phyloP scores from a whole-genome alignment of 345 rosid genomes.

The Eucalyptus regnans region DNA sequence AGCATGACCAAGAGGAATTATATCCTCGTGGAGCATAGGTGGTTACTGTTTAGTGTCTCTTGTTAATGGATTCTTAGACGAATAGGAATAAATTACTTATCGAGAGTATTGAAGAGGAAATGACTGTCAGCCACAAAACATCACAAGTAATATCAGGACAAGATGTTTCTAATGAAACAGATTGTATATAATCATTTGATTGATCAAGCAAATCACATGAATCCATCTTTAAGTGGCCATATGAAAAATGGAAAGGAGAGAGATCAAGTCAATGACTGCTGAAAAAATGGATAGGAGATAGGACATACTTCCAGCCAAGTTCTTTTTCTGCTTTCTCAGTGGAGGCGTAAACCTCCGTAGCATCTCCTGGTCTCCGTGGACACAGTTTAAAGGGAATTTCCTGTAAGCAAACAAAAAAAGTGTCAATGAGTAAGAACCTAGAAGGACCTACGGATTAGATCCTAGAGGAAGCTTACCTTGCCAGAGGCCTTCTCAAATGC shows the following conservation, averaged over 20 bases:
- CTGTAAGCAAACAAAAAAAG: constrained; percentile 19
- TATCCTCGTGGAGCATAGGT: not conserved
- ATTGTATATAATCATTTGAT: not conserved
- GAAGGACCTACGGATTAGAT: not conserved
- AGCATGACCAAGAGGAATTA: not conserved
- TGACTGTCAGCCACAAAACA: not conserved
- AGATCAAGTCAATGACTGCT: not conserved
- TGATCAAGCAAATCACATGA: not conserved
- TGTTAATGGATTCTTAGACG: not conserved
- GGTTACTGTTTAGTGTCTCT: not conserved
- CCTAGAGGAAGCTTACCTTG: constrained; percentile 32
- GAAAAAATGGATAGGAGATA: not conserved
- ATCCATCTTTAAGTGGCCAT: not conserved
- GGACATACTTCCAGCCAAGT: constrained; percentile 87
- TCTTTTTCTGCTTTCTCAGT: constrained; percentile 67
- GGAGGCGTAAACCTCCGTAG: constrained; percentile 79
- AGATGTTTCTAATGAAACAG: not conserved
- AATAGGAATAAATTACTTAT: not conserved
- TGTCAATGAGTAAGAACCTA: not conserved
- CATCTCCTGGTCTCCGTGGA: constrained; percentile 89
- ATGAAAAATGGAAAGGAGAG: not conserved
- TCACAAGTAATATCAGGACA: not conserved
- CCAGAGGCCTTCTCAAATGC: constrained; percentile 91
- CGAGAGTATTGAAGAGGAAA: not conserved
- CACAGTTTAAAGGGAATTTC: constrained; percentile 74